Evolutionary conservation across 441 rosid species (phyloP), one percentile per base, ranked within the genome.

Genomic region (Erodium texanum): DNA sequence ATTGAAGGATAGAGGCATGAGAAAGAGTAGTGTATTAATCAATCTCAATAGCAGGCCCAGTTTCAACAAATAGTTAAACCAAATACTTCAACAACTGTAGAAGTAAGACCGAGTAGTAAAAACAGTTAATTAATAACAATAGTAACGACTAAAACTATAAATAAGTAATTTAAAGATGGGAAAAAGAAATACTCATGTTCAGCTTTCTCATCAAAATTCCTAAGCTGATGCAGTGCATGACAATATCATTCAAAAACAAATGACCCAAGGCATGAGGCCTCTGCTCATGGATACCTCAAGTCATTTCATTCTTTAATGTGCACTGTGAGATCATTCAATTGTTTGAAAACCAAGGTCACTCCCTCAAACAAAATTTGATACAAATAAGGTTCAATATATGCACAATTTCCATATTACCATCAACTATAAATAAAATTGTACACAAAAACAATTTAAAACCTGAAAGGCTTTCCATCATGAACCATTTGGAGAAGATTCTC

Each of bases 401-500:
- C 4, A 19, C 7, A 9, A 64, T 34, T 19, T 69, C 23, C 43
- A 38, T 20, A 36, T 58, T 45, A 38, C 18, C 41, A 24, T 2
- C 11, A 69, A 34, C 71, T 45, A 23, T 45, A 43, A 0, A 72
- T 48, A 69, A 56, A 7, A 56, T 14, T 56, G 62, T 43, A 16
- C 56, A n/a, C 32, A 20, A 74, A 76, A 70, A 54, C 18, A 38
- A 50, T 69, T 61, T 19, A 76, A 52, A 68, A 94, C 98, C 97
- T 92, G 88, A 87, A 87, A 77, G 98, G 93, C 24, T 77, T 78
- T 76, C 77, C 87, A 70, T 92, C 98, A 73, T 90, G 93, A 77
- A 92, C 86, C 89, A 95, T 83, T 70, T 89, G 89, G 75, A 95
- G 93, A 79, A 95, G 89, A 78, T 79, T 89, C 79, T 92, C 92